Percentiles rank a stretch among this genome's conserved stretches.
Evolutionary conservation across 176 grass and related monocot genomes (phyloP).

Genomic region (Saccharum spontaneum): DNA sequence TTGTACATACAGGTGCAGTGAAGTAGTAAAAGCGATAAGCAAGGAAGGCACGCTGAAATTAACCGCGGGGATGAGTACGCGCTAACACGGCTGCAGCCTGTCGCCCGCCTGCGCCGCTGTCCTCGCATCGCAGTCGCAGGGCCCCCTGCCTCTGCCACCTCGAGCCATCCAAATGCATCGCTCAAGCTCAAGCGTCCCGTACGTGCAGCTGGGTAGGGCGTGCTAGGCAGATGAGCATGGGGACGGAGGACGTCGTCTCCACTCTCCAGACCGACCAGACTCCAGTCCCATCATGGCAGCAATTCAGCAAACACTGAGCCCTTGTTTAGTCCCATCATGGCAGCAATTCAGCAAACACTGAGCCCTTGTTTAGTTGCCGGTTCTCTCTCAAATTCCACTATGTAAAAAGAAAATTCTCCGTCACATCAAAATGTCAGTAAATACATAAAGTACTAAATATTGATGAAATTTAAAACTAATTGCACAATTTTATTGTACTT

Average conservation of each 20-base stretch:
- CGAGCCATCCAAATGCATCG: constrained; percentile 34
- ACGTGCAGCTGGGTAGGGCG: neutral
- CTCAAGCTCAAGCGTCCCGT: constrained; percentile 3
- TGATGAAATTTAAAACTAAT: too few relatives aligned
- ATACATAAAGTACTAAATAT: too few relatives aligned
- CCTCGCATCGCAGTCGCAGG: neutral
- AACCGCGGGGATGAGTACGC: neutral
- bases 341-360: too few relatives aligned
- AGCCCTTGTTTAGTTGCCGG: too few relatives aligned
- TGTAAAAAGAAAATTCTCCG: too few relatives aligned
- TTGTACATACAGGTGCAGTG: neutral
- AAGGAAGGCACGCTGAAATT: neutral
- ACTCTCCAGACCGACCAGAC: too few relatives aligned
- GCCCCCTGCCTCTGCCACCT: neutral
- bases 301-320: too few relatives aligned
- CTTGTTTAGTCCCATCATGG: too few relatives aligned
- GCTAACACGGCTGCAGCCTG: neutral
- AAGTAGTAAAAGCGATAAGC: neutral
- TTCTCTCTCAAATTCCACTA: too few relatives aligned
- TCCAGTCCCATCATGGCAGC: neutral
- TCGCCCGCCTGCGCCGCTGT: neutral
- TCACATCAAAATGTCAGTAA: too few relatives aligned
- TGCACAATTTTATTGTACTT: too few relatives aligned
- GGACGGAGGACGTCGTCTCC: neutral
- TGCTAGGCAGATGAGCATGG: constrained; percentile 11